Evolutionary conservation across 2,329 filamentous ascomycete genomes (phyloP), one percentile per base, ranked within the genome.

Genomic region (Gaeumannomyces sp.): DNA sequence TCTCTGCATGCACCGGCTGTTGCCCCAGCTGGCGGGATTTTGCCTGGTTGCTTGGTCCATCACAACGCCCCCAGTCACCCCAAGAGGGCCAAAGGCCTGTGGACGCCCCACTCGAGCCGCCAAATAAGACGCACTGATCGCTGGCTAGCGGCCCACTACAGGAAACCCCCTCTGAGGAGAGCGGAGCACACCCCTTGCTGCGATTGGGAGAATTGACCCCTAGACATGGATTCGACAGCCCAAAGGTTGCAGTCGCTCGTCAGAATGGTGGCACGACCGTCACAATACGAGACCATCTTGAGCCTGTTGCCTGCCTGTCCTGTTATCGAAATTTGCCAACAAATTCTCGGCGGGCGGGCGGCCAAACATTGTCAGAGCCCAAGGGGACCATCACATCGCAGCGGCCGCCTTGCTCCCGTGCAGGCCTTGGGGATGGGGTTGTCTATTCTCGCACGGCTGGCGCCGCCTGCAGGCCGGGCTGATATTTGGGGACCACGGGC

Each of bases 11-110:
- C 66, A 66, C 61, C 66, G 38, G 62, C 65, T 61, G 66, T 65
- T 67, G 65, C 66, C 66, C 66, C 66, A 66, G 66, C 65, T 64
- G 64, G 64, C 35, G 28, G 56, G 25, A 58, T 59, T 61, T 62
- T 60, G 58, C 58, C 29, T 60, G 57, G 57, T 59, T 59, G 57
- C 57, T 59, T 59, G 59, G 59, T 3, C 31, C 59, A 60, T 60
- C 31, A 35, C 59, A 60, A 22, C 27, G 29, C 14, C 59, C 59
- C 27, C 27, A 31, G 59, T 31, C 59, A 19, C 33, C 61, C 50
- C 61, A 58, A 27, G 29, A 33, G 38, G 27, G 27, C 61, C 45
- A 53, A 53, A 53, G 45, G 45, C 45, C 45, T 53, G 45, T 53
- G 45, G 45, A 58, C 61, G 28, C 28, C 53, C 38, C 53, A 57